Conservation (phyloP, 2,329 filamentous ascomycete species). For the Xylaria polymorpha region DNA sequence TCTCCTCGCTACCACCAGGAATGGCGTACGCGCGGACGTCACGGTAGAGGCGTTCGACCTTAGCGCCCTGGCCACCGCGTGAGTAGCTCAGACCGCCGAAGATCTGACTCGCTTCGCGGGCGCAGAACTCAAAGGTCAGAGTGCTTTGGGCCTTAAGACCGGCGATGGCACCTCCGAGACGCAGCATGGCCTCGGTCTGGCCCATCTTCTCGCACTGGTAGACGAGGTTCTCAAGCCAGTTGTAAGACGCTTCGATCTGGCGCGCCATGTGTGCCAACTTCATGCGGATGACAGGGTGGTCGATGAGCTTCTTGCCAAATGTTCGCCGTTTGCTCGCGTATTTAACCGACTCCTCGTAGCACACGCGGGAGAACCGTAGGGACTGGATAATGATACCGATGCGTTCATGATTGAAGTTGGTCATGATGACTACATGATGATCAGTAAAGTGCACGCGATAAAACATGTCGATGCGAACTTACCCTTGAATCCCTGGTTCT, state of each 20-base stretch:
- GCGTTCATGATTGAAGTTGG: conserved; percentile 99
- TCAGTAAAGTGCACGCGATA: conserved; percentile 7
- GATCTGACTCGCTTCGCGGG: conserved; percentile 95
- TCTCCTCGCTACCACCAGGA: conserved; percentile 95
- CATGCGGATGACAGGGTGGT: conserved; percentile 96
- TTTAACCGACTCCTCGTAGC: conserved; percentile 95
- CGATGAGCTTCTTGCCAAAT: conserved; percentile 95
- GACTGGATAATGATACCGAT: conserved; percentile 99
- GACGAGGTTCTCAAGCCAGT: conserved; percentile 95
- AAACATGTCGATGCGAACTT: conserved; percentile 38
- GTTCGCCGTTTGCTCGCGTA: conserved; percentile 98
- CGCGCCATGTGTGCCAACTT: conserved; percentile 99
- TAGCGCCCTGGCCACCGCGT: conserved; percentile 91
- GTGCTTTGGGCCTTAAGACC: conserved; percentile 94
- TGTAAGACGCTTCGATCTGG: conserved; percentile 96
- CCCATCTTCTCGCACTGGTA: conserved; percentile 94
- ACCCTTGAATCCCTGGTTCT: conserved; percentile 96
- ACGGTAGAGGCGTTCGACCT: conserved; percentile 93
- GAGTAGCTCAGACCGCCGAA: conserved; percentile 95
- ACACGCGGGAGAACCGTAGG: conserved; percentile 93
- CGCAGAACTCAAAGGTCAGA: conserved; percentile 96
- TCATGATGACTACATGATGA: conserved; percentile 83
- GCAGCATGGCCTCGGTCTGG: conserved; percentile 94
- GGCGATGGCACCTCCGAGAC: conserved; percentile 93
- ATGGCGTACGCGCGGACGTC: conserved; percentile 97